Percentiles rank a stretch among this genome's conserved stretches.
Conservation (phyloP, 1,139 yeast species). For the Lodderomyces elongisporus region DNA sequence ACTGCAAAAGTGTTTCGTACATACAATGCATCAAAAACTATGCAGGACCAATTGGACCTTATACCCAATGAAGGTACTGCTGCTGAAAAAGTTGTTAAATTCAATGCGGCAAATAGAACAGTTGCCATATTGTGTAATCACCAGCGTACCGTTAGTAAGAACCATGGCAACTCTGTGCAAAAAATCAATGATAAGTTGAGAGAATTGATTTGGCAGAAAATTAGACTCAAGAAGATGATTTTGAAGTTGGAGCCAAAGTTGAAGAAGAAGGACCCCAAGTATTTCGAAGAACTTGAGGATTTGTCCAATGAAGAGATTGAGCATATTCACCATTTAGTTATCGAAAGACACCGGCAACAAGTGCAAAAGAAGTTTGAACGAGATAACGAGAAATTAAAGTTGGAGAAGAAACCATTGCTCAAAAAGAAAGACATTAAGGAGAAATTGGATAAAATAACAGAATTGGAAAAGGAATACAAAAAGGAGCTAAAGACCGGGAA, state of each 20-base stretch:
- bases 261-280: constrained; percentile 48
- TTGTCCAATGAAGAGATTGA: constrained; percentile 60
- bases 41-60: constrained; percentile 89
- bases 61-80: constrained; percentile 80
- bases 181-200: constrained; percentile 71
- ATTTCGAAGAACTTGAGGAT: constrained; percentile 69
- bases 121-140: constrained; percentile 97
- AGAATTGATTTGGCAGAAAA: constrained; percentile 81
- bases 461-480: constrained; percentile 47
- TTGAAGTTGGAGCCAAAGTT: constrained; percentile 56
- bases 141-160: constrained; percentile 86
- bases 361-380: constrained; percentile 60
- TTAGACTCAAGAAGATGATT: constrained; percentile 67
- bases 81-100: constrained; percentile 79
- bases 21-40: constrained; percentile 90
- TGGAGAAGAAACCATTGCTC: constrained; percentile 50
- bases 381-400: constrained; percentile 70
- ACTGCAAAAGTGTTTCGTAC: constrained; percentile 98
- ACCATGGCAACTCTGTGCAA: constrained; percentile 74
- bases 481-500: constrained; percentile 59
- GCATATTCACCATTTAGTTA: constrained; percentile 51
- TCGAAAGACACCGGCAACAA: constrained; percentile 60
- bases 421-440: constrained; percentile 52
- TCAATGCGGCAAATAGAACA: constrained; percentile 91
- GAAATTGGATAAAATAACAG: constrained; percentile 56